These are phyloP conservation scores for Vanderwaltozyma verrucispora DNA, from an alignment of 805 yeast species.

Conservation along the genomic window DNA sequence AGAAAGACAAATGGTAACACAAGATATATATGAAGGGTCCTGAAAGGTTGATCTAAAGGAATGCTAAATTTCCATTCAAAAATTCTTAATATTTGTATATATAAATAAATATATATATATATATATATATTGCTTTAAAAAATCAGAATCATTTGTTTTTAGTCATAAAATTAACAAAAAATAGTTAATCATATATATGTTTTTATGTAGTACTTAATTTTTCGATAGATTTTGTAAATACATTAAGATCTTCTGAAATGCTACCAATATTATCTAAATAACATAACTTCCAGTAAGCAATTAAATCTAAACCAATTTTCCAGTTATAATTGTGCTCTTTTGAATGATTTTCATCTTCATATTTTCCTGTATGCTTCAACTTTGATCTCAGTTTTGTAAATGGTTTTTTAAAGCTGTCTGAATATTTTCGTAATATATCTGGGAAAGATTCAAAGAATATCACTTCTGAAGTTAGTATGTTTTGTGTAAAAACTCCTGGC, in stretches of 20 bases:
- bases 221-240: neutral
- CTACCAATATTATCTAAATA: slow-evolving; percentile 6
- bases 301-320: slow-evolving; percentile 8
- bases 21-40: too few relatives aligned
- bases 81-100: too few relatives aligned
- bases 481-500: slow-evolving; percentile 4
- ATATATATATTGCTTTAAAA: too few relatives aligned
- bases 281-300: slow-evolving; percentile 9
- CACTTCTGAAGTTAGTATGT: neutral
- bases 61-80: too few relatives aligned
- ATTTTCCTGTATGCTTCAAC: neutral
- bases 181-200: too few relatives aligned
- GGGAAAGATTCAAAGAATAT: neutral
- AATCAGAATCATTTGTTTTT: too few relatives aligned
- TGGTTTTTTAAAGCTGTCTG: neutral
- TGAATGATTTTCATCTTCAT: neutral
- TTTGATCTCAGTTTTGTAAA: neutral
- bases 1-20: slow-evolving; percentile 7
- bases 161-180: too few relatives aligned
- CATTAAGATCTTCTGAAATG: neutral
- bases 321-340: too few relatives aligned
- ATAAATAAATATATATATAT: too few relatives aligned
- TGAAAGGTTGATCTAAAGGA: too few relatives aligned
- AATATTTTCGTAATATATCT: neutral
- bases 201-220: too few relatives aligned